Percentiles rank a stretch among this genome's conserved stretches.
Evolutionary conservation across 768 basidiomycete species (phyloP).

Genomic region (Lentinula guzmanii): DNA sequence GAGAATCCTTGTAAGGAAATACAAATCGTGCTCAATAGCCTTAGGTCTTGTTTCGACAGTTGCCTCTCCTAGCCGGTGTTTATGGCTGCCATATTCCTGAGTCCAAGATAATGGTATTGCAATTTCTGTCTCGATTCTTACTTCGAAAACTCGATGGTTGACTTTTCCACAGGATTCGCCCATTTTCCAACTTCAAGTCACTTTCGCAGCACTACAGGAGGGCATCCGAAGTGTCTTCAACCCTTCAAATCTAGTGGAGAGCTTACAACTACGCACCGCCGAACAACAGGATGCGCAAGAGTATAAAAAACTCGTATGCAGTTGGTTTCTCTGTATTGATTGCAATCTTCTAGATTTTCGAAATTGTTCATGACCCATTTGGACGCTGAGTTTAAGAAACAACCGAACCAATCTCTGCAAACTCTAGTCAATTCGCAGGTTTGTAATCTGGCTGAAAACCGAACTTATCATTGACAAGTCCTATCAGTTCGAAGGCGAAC

Average conservation of each 20-base stretch:
- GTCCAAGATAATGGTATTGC: slow-evolving; percentile 31
- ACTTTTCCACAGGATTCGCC: slow-evolving; percentile 57
- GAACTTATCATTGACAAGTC: background rate
- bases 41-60: slow-evolving; percentile 90
- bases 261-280: slow-evolving; percentile 69
- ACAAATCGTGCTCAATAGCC: slow-evolving; percentile 2
- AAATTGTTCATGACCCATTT: slow-evolving; percentile 92
- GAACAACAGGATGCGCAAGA: slow-evolving; percentile 98
- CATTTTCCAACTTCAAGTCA: slow-evolving; percentile 71
- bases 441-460: background rate
- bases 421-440: slow-evolving; percentile 75
- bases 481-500: slow-evolving; percentile 78
- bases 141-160: background rate
- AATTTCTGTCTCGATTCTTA: background rate
- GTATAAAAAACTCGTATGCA: slow-evolving; percentile 34
- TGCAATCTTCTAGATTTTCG: slow-evolving; percentile 58
- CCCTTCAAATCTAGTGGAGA: slow-evolving; percentile 79
- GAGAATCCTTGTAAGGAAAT: slow-evolving; percentile 1
- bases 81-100: slow-evolving; percentile 67
- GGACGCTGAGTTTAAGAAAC: slow-evolving; percentile 83
- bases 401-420: slow-evolving; percentile 53
- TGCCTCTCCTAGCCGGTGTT: slow-evolving; percentile 76
- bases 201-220: slow-evolving; percentile 81
- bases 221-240: slow-evolving; percentile 70
- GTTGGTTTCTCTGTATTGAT: background rate